phyloP scores from a whole-genome alignment of 306 rosid genomes.

The Herpetospermum pedunculosum region DNA sequence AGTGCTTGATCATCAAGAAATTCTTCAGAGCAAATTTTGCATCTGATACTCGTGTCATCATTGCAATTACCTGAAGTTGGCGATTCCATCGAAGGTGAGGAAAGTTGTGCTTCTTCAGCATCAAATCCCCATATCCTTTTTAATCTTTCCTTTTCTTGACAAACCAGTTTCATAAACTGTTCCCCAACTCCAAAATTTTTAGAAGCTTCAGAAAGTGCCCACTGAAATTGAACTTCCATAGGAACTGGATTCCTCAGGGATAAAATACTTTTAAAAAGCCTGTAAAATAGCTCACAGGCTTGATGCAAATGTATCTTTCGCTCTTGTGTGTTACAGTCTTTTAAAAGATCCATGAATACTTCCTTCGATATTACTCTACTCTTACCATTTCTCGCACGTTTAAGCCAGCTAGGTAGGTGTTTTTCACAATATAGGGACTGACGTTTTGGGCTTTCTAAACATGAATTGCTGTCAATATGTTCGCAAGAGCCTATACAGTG shows the following conservation, averaged over 20 bases:
- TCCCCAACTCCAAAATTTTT: slow-evolving; percentile 50
- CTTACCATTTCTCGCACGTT: slow-evolving; percentile 98
- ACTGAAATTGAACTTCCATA: slow-evolving; percentile 88
- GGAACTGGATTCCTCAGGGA: slow-evolving; percentile 89
- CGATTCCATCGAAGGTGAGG: slow-evolving; percentile 36
- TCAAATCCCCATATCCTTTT: slow-evolving; percentile 62
- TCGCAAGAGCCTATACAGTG: slow-evolving; percentile 66
- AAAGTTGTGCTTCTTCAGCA: slow-evolving; percentile 31
- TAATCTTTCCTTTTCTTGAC: slow-evolving; percentile 65
- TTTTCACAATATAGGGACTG: slow-evolving; percentile 74
- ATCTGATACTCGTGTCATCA: slow-evolving; percentile 40
- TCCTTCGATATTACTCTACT: slow-evolving; percentile 91
- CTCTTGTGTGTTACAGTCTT: slow-evolving; percentile 50
- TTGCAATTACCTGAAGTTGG: slow-evolving; percentile 34
- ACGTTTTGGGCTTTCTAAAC: slow-evolving; percentile 70
- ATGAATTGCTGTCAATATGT: slow-evolving; percentile 43
- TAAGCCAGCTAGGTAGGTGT: slow-evolving; percentile 98
- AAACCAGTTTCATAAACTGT: slow-evolving; percentile 58
- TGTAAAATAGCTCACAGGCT: slow-evolving; percentile 93
- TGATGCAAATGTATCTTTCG: slow-evolving; percentile 61
- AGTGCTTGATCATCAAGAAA: slow-evolving; percentile 67
- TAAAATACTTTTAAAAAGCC: slow-evolving; percentile 82
- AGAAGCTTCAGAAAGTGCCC: slow-evolving; percentile 96
- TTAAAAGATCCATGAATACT: slow-evolving; percentile 77
- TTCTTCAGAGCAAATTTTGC: slow-evolving; percentile 69